phyloP scores from a whole-genome alignment of 2,329 filamentous ascomycete species.

The Epicoccum nigrum region DNA sequence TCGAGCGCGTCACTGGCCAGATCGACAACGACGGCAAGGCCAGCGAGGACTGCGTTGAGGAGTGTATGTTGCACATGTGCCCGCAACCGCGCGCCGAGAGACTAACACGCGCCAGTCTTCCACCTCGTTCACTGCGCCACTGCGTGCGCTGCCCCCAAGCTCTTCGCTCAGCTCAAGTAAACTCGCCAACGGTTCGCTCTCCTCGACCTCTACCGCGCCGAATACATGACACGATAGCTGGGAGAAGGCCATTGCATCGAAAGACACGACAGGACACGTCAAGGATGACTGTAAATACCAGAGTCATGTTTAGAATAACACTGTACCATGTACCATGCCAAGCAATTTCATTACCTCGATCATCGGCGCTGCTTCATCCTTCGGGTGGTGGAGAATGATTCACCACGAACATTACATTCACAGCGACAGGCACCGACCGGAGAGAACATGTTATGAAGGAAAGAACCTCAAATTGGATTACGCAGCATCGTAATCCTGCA shows the following conservation, averaged over 20 bases:
- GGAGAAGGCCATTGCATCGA: slow-evolving; percentile 27
- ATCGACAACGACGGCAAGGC: slow-evolving; percentile 75
- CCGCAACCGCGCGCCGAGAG: background rate
- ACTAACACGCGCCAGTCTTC: slow-evolving; percentile 73
- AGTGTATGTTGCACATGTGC: slow-evolving; percentile 73
- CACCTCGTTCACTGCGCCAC: slow-evolving; percentile 96
- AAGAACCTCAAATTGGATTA: slow-evolving; percentile 10
- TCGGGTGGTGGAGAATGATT: background rate
- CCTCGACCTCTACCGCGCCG: slow-evolving; percentile 21
- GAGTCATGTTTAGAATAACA: slow-evolving; percentile 47
- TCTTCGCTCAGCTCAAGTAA: slow-evolving; percentile 93
- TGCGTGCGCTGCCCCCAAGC: slow-evolving; percentile 92
- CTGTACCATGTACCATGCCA: slow-evolving; percentile 41
- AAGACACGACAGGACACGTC: slow-evolving; percentile 32
- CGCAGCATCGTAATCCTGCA: slow-evolving; percentile 25
- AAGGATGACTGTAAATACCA: slow-evolving; percentile 45
- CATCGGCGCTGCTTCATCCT: background rate
- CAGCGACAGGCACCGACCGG: background rate
- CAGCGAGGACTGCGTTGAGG: slow-evolving; percentile 97
- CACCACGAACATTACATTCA: background rate
- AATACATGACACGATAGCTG: slow-evolving; percentile 22
- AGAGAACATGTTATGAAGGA: background rate
- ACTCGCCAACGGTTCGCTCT: slow-evolving; percentile 17
- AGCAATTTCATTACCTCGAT: slow-evolving; percentile 18
- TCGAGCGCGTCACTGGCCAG: slow-evolving; percentile 81